Base-by-base conservation (phyloP, 2,329 filamentous ascomycete species). In the Arthroderma sp. region DNA sequence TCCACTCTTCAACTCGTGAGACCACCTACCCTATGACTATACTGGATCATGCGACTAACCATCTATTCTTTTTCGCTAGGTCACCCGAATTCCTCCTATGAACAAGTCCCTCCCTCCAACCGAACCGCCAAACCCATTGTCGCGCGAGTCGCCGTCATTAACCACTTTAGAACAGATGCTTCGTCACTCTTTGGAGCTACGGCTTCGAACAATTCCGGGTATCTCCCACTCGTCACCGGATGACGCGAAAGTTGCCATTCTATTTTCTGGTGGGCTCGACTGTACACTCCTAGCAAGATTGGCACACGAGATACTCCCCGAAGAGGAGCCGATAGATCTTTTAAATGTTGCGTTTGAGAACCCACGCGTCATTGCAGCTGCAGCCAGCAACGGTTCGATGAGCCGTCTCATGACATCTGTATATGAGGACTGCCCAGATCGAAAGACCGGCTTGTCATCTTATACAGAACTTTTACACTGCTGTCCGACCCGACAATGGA, bases 271-370 rank as follows among this genome's bases (percentile, higher is more conserved):
- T 2, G 91, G 91, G 0, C 73, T 98, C 5, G 91, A 98, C 61
- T 96, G 91, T 59, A 89, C 88, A 0, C 71, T 95, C 0, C 70
- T 98, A 40, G 89, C 89, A 22, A 77, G 87, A 37, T 65, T 96
- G 27, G 71, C 76, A 7, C 84, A 94, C 58, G 82, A 94, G 8
- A 63, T 93, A 2, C 60, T 96, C 2, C 83, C 84, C 0, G 9
- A 58, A 0, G 63, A 72, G 3, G 80, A 93, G 55, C 68, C 74
- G 1, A 80, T 98, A 49, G 91, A 96, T 57, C 71, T 98, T 6
- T 73, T 98, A 50, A 98, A 98, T 53, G 89, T 98, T 38, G 91
- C 89, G 0, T 98, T 98, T 56, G 85, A 98, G 61, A 98, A 98
- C 52, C 89, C 88, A 0, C 75, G 85, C 30, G 77, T 81, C 51